Evolutionary conservation across 208 protist genomes (phyloP).

Genomic region (Wallacemonas sp.): DNA sequence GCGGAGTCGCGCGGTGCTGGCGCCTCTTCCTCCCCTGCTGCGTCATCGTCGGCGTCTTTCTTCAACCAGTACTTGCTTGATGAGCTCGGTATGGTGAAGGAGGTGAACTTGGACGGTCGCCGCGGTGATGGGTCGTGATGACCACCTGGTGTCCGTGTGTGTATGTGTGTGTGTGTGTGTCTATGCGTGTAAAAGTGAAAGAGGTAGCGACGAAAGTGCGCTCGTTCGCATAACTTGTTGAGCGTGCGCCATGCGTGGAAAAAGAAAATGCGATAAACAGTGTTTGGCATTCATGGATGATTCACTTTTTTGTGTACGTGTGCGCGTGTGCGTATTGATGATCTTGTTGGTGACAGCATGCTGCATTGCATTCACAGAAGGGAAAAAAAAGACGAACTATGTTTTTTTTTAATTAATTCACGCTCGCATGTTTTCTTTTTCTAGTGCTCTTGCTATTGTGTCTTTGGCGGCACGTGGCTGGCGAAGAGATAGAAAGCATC

Average conservation of each 20-base stretch:
- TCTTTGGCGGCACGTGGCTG: slow-evolving; percentile 1
- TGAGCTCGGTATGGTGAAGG: slow-evolving; percentile 75
- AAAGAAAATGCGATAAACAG: slow-evolving; percentile 5
- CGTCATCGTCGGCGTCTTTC: slow-evolving; percentile 22
- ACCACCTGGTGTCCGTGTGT: not conserved
- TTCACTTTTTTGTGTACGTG: too few relatives aligned
- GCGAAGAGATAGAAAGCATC: too few relatives aligned
- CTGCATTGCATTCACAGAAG: not conserved
- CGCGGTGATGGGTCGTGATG: slow-evolving; percentile 50
- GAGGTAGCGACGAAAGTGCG: not conserved
- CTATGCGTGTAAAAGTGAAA: too few relatives aligned
- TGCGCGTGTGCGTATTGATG: too few relatives aligned
- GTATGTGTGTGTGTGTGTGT: too few relatives aligned
- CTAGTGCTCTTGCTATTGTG: slow-evolving; percentile 1
- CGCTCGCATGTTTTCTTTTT: too few relatives aligned
- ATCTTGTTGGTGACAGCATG: too few relatives aligned
- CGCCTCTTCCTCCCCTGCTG: not conserved
- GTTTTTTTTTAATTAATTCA: too few relatives aligned
- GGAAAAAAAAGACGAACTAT: slow-evolving; percentile 5
- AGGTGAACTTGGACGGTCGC: slow-evolving; percentile 52
- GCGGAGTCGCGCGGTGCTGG: not conserved
- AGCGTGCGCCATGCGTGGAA: too few relatives aligned
- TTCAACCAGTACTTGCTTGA: slow-evolving; percentile 88
- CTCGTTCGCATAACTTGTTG: too few relatives aligned
- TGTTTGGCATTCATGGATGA: too few relatives aligned